Conservation (phyloP, 2,329 filamentous ascomycete genomes). For the Talaromyces sp. region DNA sequence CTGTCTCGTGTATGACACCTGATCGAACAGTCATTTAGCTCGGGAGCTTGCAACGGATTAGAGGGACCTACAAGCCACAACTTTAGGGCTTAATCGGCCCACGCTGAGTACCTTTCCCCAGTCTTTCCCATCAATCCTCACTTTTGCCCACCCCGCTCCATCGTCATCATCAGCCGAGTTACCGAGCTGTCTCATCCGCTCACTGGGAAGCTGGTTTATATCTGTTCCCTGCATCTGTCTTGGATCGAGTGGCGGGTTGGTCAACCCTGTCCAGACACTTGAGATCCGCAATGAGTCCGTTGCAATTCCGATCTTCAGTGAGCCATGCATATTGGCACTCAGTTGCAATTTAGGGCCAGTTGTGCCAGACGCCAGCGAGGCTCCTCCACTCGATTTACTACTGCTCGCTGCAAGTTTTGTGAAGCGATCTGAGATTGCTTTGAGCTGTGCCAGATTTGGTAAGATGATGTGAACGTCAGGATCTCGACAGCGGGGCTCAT, state of each 20-base stretch:
- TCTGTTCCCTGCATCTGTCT: slow-evolving; percentile 62
- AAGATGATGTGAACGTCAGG: slow-evolving; percentile 93
- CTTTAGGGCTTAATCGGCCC: slow-evolving; percentile 79
- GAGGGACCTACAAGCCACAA: slow-evolving; percentile 72
- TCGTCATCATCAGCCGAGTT: slow-evolving; percentile 58
- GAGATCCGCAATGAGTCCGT: slow-evolving; percentile 83
- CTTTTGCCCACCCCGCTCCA: slow-evolving; percentile 81
- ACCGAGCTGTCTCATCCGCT: slow-evolving; percentile 63
- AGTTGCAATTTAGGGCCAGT: slow-evolving; percentile 69
- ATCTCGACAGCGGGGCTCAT: slow-evolving; percentile 85
- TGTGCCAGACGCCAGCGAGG: slow-evolving; percentile 23
- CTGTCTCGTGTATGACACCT: slow-evolving; percentile 47
- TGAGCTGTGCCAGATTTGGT: slow-evolving; percentile 81
- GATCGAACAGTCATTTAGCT: neutral
- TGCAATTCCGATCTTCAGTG: slow-evolving; percentile 71
- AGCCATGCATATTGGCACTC: slow-evolving; percentile 91
- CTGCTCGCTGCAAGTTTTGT: slow-evolving; percentile 69
- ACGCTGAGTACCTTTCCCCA: slow-evolving; percentile 95
- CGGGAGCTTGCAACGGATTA: neutral
- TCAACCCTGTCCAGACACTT: slow-evolving; percentile 79
- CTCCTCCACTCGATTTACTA: slow-evolving; percentile 30
- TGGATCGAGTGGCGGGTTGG: slow-evolving; percentile 84
- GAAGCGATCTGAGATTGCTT: slow-evolving; percentile 92
- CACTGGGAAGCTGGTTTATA: slow-evolving; percentile 76
- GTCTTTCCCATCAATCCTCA: slow-evolving; percentile 87